phyloP scores from a whole-genome alignment of 805 yeast genomes.

The Metschnikowia amazonensis region DNA sequence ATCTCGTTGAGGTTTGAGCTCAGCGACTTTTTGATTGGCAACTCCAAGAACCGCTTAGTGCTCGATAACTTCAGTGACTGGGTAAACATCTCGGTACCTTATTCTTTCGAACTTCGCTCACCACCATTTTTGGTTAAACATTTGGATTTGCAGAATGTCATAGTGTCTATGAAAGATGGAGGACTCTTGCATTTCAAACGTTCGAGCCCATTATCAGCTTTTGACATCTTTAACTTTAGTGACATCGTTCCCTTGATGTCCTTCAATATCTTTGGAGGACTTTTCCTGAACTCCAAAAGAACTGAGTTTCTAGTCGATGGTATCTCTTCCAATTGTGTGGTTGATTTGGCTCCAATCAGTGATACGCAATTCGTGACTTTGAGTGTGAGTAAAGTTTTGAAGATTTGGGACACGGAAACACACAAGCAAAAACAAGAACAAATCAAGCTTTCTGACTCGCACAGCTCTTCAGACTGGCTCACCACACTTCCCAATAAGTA shows the following conservation, averaged over 20 bases:
- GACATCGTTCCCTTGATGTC: constrained; percentile 40
- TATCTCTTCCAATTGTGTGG: constrained; percentile 40
- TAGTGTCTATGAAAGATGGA: constrained; percentile 73
- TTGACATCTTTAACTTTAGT: constrained; percentile 49
- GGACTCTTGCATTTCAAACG: constrained; percentile 58
- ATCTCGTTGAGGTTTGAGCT: constrained; percentile 46
- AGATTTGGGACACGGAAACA: constrained; percentile 54
- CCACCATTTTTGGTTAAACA: constrained; percentile 51
- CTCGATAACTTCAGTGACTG: constrained; percentile 45
- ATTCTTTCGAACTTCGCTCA: constrained; percentile 43
- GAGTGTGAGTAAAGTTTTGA: constrained; percentile 50
- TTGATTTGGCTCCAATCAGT: constrained; percentile 36
- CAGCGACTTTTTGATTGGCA: constrained; percentile 36
- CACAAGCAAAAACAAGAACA: constrained; percentile 22
- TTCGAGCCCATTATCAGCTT: constrained; percentile 28
- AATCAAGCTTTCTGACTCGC: neutral
- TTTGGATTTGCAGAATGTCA: constrained; percentile 39
- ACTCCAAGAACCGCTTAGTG: constrained; percentile 18
- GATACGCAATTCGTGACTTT: constrained; percentile 45
- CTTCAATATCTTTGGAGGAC: constrained; percentile 26
- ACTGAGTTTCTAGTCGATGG: constrained; percentile 28
- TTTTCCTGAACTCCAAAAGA: constrained; percentile 15
- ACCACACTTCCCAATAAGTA: constrained; percentile 31
- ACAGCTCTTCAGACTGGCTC: constrained; percentile 21
- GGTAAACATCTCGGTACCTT: constrained; percentile 68